Percentiles rank a stretch among this genome's conserved stretches.
phyloP scores from a whole-genome alignment of 1,284 basidiomycete species.

The Veloboletus limbatus region DNA sequence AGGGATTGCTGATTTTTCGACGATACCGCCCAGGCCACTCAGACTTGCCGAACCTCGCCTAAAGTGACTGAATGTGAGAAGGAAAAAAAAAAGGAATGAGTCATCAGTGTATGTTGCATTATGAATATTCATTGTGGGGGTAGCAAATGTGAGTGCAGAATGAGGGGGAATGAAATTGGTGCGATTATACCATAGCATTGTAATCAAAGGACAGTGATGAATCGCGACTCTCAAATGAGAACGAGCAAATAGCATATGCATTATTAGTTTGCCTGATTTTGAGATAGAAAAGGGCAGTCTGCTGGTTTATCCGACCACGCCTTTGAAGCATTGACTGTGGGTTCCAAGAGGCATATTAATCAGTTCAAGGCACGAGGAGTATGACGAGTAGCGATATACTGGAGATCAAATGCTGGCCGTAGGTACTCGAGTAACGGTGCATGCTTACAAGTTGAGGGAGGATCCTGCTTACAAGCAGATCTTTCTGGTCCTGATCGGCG shows the following conservation, averaged over 20 bases:
- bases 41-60: neutral
- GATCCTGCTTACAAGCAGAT: conserved; percentile 58
- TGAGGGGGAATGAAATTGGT: conserved; percentile 28
- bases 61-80: conserved; percentile 15
- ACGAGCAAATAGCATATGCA: neutral
- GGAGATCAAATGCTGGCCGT: conserved; percentile 76
- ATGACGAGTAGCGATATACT: conserved; percentile 48
- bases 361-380: conserved; percentile 1
- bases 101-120: conserved; percentile 34
- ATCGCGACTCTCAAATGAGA: conserved; percentile 12
- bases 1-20: conserved; percentile 13
- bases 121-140: conserved; percentile 38
- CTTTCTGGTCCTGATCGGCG: conserved; percentile 72
- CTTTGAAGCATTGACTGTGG: conserved; percentile 30
- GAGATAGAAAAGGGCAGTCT: conserved; percentile 32
- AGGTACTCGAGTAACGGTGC: conserved; percentile 66
- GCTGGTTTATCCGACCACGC: conserved; percentile 25
- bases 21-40: neutral
- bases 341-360: conserved; percentile 48
- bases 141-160: conserved; percentile 35
- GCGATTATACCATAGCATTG: conserved; percentile 40
- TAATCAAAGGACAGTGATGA: conserved; percentile 22
- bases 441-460: conserved; percentile 67
- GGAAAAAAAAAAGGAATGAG: no score
- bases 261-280: conserved; percentile 20